Evolutionary conservation across 352 stramenopile genomes (phyloP).

Genomic region (Plasmopara muralis): DNA sequence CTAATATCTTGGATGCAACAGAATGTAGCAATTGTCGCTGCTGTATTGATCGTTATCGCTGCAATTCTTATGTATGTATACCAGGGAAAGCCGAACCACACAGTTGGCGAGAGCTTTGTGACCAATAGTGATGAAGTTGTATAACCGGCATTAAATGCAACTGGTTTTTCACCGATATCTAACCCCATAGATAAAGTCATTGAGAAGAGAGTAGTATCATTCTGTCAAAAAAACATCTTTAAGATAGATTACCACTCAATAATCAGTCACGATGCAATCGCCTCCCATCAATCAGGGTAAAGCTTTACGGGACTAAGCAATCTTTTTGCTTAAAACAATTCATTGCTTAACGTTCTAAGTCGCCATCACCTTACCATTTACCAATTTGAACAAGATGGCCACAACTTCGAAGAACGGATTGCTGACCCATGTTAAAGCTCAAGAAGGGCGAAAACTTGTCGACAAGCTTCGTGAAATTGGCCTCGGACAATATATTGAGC

Average conservation of each 20-base stretch:
- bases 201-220: no score
- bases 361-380: background rate
- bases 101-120: slow-evolving; percentile 23
- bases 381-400: slow-evolving; percentile 7
- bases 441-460: slow-evolving; percentile 36
- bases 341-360: slow-evolving; percentile 8
- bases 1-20: slow-evolving; percentile 24
- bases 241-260: no score
- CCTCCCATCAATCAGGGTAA: background rate
- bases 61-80: slow-evolving; percentile 58
- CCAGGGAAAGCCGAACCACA: slow-evolving; percentile 48
- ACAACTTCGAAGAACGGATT: slow-evolving; percentile 3
- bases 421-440: slow-evolving; percentile 11
- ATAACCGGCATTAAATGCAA: no score
- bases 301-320: no score
- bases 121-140: no score
- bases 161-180: no score
- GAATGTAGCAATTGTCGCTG: slow-evolving; percentile 35
- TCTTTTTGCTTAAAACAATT: background rate
- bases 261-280: background rate
- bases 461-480: slow-evolving; percentile 50
- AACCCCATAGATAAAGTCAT: background rate
- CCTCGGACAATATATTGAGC: slow-evolving; percentile 63
- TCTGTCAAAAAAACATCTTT: background rate
- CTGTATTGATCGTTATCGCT: slow-evolving; percentile 40